Base-by-base conservation (phyloP, 306 rosid genomes). In the Fragaria ananassa region DNA sequence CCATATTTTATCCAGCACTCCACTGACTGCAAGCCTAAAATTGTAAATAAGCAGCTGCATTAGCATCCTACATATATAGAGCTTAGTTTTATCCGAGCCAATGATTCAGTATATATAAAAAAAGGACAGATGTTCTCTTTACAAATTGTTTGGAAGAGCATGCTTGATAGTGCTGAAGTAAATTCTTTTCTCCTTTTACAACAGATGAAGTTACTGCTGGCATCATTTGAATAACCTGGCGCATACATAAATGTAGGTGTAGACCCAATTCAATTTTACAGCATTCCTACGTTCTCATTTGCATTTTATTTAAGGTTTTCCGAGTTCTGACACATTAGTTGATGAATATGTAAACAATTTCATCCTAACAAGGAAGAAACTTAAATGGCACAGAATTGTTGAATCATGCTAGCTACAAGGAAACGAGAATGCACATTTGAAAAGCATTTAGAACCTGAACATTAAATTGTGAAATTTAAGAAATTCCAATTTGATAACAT, bases 1-100 rank as follows among this genome's bases (percentile, higher is more conserved):
- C 86, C 90, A 87, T 37, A 37, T 37, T 0, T 71, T 83, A 90
- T 82, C 41, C 41, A 29, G 39, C 35, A 1, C 67, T 29, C 41
- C 39, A 29, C 13, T 61, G 67, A 29, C 98, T 93, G 96, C 85
- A 88, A 83, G 18, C 13, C 74, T 70, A 77, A 10, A 27, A 29
- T 29, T 29, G 67, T 29, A 61, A 29, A 29, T 35, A 58, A 21
- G 14, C 31, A 27, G 5, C 5, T 27, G n/a, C 42, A 3, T 61
- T 27, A 61, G 67, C 41, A 12, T 29, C 41, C 67, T 29, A 11
- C n/a, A 29, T 5, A 27, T 6, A 27, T 27, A 61, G 17, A 27
- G 8, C 25, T 27, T 21, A 60, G 11, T 60, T 8, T 25, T 1
- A 4, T 29, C 63, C 6, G 58, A 53, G 58, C 23, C 23, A 53